Percentiles rank a stretch among this genome's conserved stretches.
Evolutionary conservation across 495 filamentous ascomycete species (phyloP).

Genomic region (Aspergillus saccharolyticus): DNA sequence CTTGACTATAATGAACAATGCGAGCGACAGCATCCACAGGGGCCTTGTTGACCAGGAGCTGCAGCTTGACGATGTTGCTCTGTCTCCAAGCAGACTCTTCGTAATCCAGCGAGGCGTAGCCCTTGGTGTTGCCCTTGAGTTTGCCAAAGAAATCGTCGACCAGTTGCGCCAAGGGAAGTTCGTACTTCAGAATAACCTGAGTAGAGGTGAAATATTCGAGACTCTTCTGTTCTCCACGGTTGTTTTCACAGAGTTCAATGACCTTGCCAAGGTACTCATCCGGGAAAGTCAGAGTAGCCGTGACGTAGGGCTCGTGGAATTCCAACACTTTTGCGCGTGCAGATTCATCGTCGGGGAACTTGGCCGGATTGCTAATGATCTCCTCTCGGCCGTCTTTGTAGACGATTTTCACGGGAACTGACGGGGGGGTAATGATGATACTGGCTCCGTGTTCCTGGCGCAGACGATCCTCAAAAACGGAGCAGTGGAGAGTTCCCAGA

Average conservation of each 20-base stretch:
- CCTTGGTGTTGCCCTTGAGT: slow-evolving; percentile 81
- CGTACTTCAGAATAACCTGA: slow-evolving; percentile 94
- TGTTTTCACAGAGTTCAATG: slow-evolving; percentile 90
- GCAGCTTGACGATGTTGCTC: slow-evolving; percentile 80
- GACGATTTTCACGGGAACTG: slow-evolving; percentile 82
- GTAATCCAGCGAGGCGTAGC: slow-evolving; percentile 84
- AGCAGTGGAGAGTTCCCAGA: slow-evolving; percentile 93
- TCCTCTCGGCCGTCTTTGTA: slow-evolving; percentile 67
- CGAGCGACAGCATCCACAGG: slow-evolving; percentile 93
- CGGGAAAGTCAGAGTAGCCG: slow-evolving; percentile 82
- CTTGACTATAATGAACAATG: slow-evolving; percentile 77
- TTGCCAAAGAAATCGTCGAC: slow-evolving; percentile 98
- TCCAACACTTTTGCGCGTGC: slow-evolving; percentile 53
- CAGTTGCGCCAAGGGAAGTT: slow-evolving; percentile 77
- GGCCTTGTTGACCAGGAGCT: slow-evolving; percentile 86
- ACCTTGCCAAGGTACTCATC: slow-evolving; percentile 91
- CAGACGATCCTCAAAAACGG: slow-evolving; percentile 95
- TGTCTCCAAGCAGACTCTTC: slow-evolving; percentile 86
- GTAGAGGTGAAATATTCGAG: slow-evolving; percentile 88
- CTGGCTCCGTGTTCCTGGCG: slow-evolving; percentile 90
- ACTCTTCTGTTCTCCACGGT: slow-evolving; percentile 78
- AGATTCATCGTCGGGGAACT: slow-evolving; percentile 74
- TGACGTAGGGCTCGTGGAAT: slow-evolving; percentile 81
- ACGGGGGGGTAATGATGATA: slow-evolving; percentile 95
- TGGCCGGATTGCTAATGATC: slow-evolving; percentile 76